Base-by-base conservation (phyloP, 352 stramenopile genomes). In the Phytophthora macrochlamydospora region DNA sequence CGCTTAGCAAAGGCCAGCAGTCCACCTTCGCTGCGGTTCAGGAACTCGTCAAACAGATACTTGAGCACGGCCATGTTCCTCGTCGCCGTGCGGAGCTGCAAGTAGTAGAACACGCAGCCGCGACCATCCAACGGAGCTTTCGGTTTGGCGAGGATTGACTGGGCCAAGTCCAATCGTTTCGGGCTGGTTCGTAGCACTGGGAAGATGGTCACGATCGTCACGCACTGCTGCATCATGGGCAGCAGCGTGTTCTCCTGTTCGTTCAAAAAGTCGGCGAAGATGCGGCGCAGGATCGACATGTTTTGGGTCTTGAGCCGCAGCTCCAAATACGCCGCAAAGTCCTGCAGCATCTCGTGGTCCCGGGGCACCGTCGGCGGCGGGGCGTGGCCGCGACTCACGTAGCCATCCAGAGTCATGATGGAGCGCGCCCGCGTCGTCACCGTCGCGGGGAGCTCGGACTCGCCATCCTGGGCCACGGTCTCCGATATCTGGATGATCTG, bases 311-410 rank as follows among this genome's bases (percentile, higher is more conserved):
- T 60, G 51, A 89, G 66, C 7, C 78, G 77, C 43, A 60, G 45
- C 57, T 90, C 83, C 38, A 91, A 63, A 53, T 79, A 91, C n/a
- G 38, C 49, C 51, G 73, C 68, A 51, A 91, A 90, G 44, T 79
- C 64, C 57, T 89, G 68, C 49, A 90, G 60, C 50, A 86, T 76
- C 35, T 59, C 67, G 45, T 73, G 38, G 59, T 85, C 76, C 43
- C 43, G 51, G 53, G 60, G 44, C 52, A 75, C 54, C 14, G 72
- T 72, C 12, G 40, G 51, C 14, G 75, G 44, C 14, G 70, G 53
- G 43, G 67, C 59, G 28, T 56, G 67, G 32, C 73, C 65, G 8
- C 56, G 65, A 63, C 45, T 60, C 45, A 82, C 74, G 49, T 69
- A 79, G 3, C 62, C 63, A 56, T 76, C 78, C 24, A 78, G 14